phyloP scores from a whole-genome alignment of 2,329 filamentous ascomycete species.

The Fusarium transvaalense region DNA sequence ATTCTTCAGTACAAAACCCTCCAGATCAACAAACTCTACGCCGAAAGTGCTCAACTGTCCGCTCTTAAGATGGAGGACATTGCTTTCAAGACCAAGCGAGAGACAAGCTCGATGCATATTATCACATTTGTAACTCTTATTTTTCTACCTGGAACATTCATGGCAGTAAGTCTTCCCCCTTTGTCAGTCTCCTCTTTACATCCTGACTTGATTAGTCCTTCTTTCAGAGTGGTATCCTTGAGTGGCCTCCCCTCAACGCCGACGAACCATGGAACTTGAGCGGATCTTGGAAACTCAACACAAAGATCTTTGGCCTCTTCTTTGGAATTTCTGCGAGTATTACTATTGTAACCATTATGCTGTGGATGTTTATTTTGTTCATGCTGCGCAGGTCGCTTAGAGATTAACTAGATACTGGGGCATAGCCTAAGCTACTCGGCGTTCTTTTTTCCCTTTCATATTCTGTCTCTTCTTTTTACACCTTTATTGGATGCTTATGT shows the following conservation, averaged over 20 bases:
- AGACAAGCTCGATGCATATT: slow-evolving; percentile 38
- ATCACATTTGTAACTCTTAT: slow-evolving; percentile 35
- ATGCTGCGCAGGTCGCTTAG: slow-evolving; percentile 9
- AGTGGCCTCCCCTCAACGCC: neutral
- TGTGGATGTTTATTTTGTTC: slow-evolving; percentile 12
- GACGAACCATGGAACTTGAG: neutral
- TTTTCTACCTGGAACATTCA: slow-evolving; percentile 35
- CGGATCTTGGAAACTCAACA: slow-evolving; percentile 6
- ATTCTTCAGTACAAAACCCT: slow-evolving; percentile 31
- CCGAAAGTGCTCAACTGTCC: slow-evolving; percentile 23
- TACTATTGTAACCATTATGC: neutral
- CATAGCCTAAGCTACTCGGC: neutral
- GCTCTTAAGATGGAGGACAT: slow-evolving; percentile 35
- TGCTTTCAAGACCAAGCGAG: slow-evolving; percentile 33
- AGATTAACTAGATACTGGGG: neutral
- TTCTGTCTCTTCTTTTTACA: neutral
- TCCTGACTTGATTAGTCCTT: slow-evolving; percentile 22
- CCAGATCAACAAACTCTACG: slow-evolving; percentile 31
- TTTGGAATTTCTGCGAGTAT: slow-evolving; percentile 9
- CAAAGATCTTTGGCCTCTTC: slow-evolving; percentile 15
- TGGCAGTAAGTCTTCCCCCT: slow-evolving; percentile 23
- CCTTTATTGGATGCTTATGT: neutral
- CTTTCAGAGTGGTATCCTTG: slow-evolving; percentile 36
- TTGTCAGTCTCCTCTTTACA: neutral
- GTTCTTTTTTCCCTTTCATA: neutral